phyloP scores from a whole-genome alignment of 1,139 yeast species.

The Pichia sp. region DNA sequence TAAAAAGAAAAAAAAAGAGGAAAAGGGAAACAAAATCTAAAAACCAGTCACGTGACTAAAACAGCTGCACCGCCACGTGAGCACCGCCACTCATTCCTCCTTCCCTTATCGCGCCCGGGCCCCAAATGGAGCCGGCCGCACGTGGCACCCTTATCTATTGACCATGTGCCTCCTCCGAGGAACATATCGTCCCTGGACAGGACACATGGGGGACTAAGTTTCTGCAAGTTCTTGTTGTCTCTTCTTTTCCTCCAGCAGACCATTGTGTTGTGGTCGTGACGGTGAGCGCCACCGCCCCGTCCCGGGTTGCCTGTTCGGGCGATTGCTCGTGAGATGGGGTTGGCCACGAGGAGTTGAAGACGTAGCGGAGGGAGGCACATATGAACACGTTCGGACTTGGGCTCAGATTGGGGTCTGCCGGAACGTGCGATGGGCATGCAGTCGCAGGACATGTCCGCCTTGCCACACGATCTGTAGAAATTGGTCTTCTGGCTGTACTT shows the following conservation, averaged over 20 bases:
- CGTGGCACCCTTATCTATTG: neutral
- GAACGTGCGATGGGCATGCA: neutral
- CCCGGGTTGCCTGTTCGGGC: neutral
- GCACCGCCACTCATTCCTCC: too few relatives aligned
- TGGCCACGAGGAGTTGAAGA: constrained; percentile 2
- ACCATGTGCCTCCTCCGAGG: neutral
- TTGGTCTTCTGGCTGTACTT: neutral
- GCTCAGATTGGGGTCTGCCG: too few relatives aligned
- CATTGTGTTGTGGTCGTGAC: too few relatives aligned
- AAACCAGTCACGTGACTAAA: neutral
- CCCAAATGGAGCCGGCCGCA: neutral
- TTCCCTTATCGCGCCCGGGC: too few relatives aligned
- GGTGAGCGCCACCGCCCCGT: too few relatives aligned
- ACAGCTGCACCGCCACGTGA: too few relatives aligned
- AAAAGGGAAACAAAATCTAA: neutral
- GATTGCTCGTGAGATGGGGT: constrained; percentile 2
- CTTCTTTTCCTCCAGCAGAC: neutral
- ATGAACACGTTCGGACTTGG: neutral
- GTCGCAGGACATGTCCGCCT: neutral
- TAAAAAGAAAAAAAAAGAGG: neutral
- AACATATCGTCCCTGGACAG: neutral
- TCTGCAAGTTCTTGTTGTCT: too few relatives aligned
- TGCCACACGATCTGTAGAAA: neutral
- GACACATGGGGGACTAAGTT: constrained; percentile 1
- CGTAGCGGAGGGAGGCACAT: neutral